Conservation (phyloP, 768 basidiomycete genomes). For the Panaeolus cyanescens region DNA sequence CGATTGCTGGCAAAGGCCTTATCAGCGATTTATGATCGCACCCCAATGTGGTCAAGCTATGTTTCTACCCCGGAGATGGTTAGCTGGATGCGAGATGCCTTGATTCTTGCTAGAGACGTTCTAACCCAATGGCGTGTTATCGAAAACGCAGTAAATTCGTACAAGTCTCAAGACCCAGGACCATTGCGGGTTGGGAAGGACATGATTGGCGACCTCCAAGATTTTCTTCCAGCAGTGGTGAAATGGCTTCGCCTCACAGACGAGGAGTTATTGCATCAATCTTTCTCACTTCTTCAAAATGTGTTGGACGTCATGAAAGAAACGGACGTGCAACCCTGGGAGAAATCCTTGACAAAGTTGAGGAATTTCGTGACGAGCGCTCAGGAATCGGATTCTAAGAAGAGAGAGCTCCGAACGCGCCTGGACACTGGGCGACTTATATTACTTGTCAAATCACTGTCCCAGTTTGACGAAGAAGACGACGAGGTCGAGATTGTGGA, state of each 20-base stretch:
- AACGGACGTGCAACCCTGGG: slow-evolving; percentile 54
- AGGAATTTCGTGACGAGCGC: slow-evolving; percentile 63
- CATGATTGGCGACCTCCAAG: slow-evolving; percentile 80
- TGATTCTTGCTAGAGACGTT: slow-evolving; percentile 90
- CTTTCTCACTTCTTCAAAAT: slow-evolving; percentile 79
- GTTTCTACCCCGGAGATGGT: slow-evolving; percentile 87
- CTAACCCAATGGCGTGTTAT: slow-evolving; percentile 79
- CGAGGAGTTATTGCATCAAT: slow-evolving; percentile 87
- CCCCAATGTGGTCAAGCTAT: slow-evolving; percentile 79
- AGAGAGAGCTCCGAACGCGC: slow-evolving; percentile 43
- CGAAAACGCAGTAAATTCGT: slow-evolving; percentile 60
- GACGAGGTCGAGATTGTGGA: slow-evolving; percentile 62
- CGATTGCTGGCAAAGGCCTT: slow-evolving; percentile 76
- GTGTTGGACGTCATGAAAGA: slow-evolving; percentile 78
- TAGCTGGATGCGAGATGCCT: slow-evolving; percentile 97
- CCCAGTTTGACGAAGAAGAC: slow-evolving; percentile 61
- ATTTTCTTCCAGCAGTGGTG: slow-evolving; percentile 75
- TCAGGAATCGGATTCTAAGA: slow-evolving; percentile 47
- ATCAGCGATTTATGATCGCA: slow-evolving; percentile 82
- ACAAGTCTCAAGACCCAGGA: slow-evolving; percentile 19
- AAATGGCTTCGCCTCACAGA: slow-evolving; percentile 94
- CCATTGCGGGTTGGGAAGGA: slow-evolving; percentile 63
- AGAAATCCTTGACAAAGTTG: slow-evolving; percentile 63
- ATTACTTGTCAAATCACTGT: slow-evolving; percentile 67
- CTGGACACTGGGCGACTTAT: slow-evolving; percentile 59